These are phyloP conservation scores for Eremomyces bilateralis DNA, from an alignment of 495 filamentous ascomycete species.

Conservation along the genomic window DNA sequence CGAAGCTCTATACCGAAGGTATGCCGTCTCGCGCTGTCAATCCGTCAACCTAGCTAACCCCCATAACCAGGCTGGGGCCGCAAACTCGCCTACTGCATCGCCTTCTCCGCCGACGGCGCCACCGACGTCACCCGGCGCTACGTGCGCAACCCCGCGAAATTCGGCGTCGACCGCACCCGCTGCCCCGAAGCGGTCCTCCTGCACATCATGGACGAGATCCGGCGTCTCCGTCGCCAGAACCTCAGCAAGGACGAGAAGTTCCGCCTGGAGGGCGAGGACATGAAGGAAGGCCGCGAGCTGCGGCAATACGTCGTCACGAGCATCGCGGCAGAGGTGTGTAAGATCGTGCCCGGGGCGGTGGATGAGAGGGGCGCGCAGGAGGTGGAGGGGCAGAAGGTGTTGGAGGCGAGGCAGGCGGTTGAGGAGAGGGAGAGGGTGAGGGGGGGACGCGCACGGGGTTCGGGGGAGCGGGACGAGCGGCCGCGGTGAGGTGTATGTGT, in stretches of 20 bases:
- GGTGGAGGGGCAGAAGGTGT: slow-evolving; percentile 20
- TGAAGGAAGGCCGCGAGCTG: slow-evolving; percentile 67
- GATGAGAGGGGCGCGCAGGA: slow-evolving; percentile 9
- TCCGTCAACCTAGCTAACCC: neutral
- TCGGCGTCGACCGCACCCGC: slow-evolving; percentile 47
- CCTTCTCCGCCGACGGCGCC: slow-evolving; percentile 86
- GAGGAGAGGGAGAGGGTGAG: too few relatives aligned
- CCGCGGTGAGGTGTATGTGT: too few relatives aligned
- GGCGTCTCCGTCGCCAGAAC: slow-evolving; percentile 52
- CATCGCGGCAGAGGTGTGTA: slow-evolving; percentile 40
- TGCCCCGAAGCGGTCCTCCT: slow-evolving; percentile 76
- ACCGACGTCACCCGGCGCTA: slow-evolving; percentile 93
- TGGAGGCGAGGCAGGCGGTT: slow-evolving; percentile 4
- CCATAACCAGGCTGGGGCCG: slow-evolving; percentile 52
- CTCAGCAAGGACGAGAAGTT: slow-evolving; percentile 60
- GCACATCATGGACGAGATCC: slow-evolving; percentile 78
- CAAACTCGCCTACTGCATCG: slow-evolving; percentile 90
- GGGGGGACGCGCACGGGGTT: neutral
- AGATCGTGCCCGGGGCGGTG: slow-evolving; percentile 18
- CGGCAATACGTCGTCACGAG: slow-evolving; percentile 49
- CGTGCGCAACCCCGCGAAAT: slow-evolving; percentile 55
- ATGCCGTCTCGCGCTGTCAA: slow-evolving; percentile 8
- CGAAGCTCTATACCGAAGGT: slow-evolving; percentile 79
- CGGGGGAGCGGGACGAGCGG: too few relatives aligned
- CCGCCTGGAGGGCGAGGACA: slow-evolving; percentile 72